Base-by-base conservation (phyloP, 192 early-diverging fungal genomes). In the Podila epicladia region DNA sequence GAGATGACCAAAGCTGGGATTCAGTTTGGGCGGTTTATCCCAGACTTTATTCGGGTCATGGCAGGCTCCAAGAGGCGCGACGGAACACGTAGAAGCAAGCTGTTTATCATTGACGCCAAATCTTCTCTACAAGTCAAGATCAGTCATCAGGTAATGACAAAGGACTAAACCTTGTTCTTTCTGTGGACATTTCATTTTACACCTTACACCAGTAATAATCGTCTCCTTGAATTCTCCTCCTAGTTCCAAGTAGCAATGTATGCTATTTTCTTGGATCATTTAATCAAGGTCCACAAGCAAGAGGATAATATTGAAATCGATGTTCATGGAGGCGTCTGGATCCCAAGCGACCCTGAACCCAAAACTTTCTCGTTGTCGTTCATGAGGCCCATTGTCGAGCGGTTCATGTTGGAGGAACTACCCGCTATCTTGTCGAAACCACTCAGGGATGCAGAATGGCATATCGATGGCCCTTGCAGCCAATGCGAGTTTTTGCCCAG, bases 41-140 rank as follows among this genome's bases (percentile, higher is more conserved):
- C 77, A 6, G 77, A 80, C 37, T 80, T 80, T 60, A 73, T 80
- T 29, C 11, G 58, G 13, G 57, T 80, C 26, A n/a, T 69, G 35
- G 71, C 65, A 29, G 77, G 77, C 9, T 58, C 71, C 1, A 11
- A 31, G 9, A 17, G 45, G 9, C 33, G 41, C 17, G 41, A 65
- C 15, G 71, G 77, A 15, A 60, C 33, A 1, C 55, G 35, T 13
- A 80, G 69, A 41, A 80, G 65, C 48, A 57, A 62, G 24, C 62
- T 80, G 20, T 80, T 65, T 33, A 80, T 80, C 28, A 80, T 80
- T 31, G 77, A 80, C 57, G 77, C 77, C 7, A 80, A 80, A 49
- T 80, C 77, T 7, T 80, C 77, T 1, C 61, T 65, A 0, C 62
- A 80, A 24, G 67, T 80, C 55, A 80, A 80, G 63, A 69, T 69